Percentiles rank a stretch among this genome's conserved stretches.
These are phyloP conservation scores for Botrytis byssoidea DNA, from an alignment of 2,329 filamentous ascomycete species.

Conservation along the genomic window DNA sequence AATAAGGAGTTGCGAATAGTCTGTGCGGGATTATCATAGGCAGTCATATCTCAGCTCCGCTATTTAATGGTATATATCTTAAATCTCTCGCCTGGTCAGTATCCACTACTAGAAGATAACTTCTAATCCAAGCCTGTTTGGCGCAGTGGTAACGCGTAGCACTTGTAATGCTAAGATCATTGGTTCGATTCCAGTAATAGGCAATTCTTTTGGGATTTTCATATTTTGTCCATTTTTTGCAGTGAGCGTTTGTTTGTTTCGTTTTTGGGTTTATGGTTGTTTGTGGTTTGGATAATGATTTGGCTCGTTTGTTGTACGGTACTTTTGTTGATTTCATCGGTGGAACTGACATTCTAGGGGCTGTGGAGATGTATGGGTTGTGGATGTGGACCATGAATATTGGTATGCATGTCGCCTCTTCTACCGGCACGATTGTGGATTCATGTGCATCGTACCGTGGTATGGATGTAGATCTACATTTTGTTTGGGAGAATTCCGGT, in stretches of 20 bases:
- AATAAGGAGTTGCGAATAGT: neutral
- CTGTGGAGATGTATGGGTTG: neutral
- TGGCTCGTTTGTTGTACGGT: neutral
- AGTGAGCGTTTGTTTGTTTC: too few species aligned
- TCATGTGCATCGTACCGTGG: neutral
- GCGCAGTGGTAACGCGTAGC: slow-evolving; percentile 19
- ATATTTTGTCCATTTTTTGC: neutral
- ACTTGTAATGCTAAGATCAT: slow-evolving; percentile 20
- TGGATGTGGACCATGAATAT: neutral
- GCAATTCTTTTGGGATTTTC: neutral
- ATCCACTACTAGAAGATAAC: slow-evolving; percentile 13
- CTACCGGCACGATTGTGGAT: neutral
- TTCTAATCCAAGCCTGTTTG: neutral
- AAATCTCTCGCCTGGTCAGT: accelerated
- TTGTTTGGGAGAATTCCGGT: neutral
- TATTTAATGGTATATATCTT: neutral
- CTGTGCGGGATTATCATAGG: too few species aligned
- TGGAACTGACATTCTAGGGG: neutral
- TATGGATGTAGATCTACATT: neutral
- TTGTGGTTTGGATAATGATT: neutral
- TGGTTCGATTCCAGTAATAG: slow-evolving; percentile 19
- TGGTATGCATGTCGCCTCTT: neutral
- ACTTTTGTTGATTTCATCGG: neutral
- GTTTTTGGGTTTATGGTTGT: neutral
- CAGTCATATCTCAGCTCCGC: neutral